Base-by-base conservation (phyloP, 2,329 filamentous ascomycete species). In the Hymenoscyphus fraxineus region DNA sequence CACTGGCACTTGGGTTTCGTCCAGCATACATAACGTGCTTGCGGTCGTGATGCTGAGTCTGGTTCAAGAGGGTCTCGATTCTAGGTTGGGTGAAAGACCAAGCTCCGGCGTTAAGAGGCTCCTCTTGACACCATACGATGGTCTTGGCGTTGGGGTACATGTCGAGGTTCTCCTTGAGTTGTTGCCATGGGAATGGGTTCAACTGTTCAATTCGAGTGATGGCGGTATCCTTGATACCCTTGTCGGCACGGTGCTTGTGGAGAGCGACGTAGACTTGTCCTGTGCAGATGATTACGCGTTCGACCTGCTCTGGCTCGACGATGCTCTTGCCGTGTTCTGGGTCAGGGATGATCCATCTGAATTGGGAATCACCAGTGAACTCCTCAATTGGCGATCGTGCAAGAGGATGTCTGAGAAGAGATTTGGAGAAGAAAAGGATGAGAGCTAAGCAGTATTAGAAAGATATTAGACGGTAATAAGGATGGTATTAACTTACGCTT, bases 21-120 rank as follows among this genome's bases (percentile, higher is more conserved):
- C 95, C 95, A 66, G 95, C 95, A 78, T 98, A 99, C 87, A 97
- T 92, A 76, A 97, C 93, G 80, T 96, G 92, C 81, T 96, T 93
- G 76, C 91, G 88, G 80, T 96, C 88, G 82, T 98, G 94, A 80
- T 96, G 84, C 80, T 96, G 80, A 0, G 95, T 98, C 77, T 96
- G 79, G 82, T 98, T 97, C 70, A 99, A 85, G 70, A 99, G 81
- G 9, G 94, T 99, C 86, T 99, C 95, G 69, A 99, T 93, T 76
- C 95, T 90, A 39, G 95, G 95, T 81, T 99, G 95, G n/a, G 89
- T 91, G 81, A 95, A 98, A 76, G 88, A 93, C 95, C 95, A 99
- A 58, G 92, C 92, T 78, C 95, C 95, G 9, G 95, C 95, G 77
- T 99, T 99, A 66, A 99, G 86, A 39, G 95, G 95, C 83, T 99